Evolutionary conservation across 768 basidiomycete genomes (phyloP).

Genomic region (Tricholoma sp.): DNA sequence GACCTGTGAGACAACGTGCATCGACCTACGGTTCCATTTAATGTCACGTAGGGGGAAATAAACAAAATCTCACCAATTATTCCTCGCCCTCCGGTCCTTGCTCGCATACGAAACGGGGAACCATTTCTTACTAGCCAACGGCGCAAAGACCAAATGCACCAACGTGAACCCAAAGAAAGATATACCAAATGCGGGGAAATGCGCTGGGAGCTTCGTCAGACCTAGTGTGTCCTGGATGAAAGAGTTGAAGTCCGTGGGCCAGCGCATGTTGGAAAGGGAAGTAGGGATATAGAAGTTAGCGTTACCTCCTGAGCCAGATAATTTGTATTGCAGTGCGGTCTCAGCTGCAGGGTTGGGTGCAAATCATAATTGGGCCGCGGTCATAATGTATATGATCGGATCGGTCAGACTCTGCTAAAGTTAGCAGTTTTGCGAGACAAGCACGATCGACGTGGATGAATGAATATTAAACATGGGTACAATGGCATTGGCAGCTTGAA

Average conservation of each 20-base stretch:
- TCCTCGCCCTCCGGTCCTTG: conserved; percentile 40
- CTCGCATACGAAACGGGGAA: conserved; percentile 47
- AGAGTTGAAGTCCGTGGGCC: neutral
- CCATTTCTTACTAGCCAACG: conserved; percentile 40
- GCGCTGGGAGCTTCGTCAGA: conserved; percentile 48
- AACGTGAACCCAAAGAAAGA: conserved; percentile 53
- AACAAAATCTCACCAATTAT: conserved; percentile 50
- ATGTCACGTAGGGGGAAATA: too few relatives aligned
- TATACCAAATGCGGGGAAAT: conserved; percentile 49
- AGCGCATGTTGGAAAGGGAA: neutral
- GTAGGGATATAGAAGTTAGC: too few relatives aligned
- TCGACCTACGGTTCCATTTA: conserved; percentile 40
- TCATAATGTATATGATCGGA: neutral
- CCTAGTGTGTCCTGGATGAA: conserved; percentile 27
- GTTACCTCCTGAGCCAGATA: too few relatives aligned
- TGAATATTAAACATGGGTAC: too few relatives aligned
- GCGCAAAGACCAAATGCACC: conserved; percentile 55
- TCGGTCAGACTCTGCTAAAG: neutral
- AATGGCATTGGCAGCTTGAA: too few relatives aligned
- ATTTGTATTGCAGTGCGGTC: too few relatives aligned
- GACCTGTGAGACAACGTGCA: conserved; percentile 66
- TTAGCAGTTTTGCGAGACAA: too few relatives aligned
- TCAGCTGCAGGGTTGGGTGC: too few relatives aligned
- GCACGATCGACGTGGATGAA: neutral
- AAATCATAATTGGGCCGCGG: neutral